Percentiles rank a stretch among this genome's conserved stretches.
Conservation (phyloP, 2,329 filamentous ascomycete genomes). For the Cryphonectria carpinicola region DNA sequence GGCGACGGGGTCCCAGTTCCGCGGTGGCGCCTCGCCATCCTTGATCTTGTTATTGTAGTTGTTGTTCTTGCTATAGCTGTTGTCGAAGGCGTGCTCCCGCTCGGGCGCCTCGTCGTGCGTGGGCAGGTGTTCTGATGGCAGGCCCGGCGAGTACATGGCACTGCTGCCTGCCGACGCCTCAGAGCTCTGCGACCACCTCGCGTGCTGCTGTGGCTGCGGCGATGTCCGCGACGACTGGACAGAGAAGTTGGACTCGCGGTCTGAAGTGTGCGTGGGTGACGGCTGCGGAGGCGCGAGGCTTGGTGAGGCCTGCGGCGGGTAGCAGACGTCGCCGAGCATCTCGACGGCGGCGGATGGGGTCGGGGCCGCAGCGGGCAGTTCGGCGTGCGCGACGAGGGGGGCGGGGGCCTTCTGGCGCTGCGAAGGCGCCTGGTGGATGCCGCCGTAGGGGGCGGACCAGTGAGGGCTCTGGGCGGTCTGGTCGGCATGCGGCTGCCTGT, state of each 20-base stretch:
- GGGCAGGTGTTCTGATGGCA: slow-evolving; percentile 47
- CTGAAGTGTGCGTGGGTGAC: slow-evolving; percentile 35
- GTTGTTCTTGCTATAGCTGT: slow-evolving; percentile 26
- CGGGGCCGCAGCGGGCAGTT: slow-evolving; percentile 42
- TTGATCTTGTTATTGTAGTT: not conserved
- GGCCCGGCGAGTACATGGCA: slow-evolving; percentile 43
- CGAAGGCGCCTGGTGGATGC: slow-evolving; percentile 31
- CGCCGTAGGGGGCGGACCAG: slow-evolving; percentile 34
- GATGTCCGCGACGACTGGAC: slow-evolving; percentile 31
- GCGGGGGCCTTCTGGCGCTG: slow-evolving; percentile 33
- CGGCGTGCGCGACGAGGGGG: slow-evolving; percentile 37
- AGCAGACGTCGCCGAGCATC: slow-evolving; percentile 54
- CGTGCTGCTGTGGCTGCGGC: slow-evolving; percentile 17
- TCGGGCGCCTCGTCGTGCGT: slow-evolving; percentile 53
- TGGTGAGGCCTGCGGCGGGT: slow-evolving; percentile 41
- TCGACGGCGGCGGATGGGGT: slow-evolving; percentile 38
- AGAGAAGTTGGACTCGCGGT: slow-evolving; percentile 36
- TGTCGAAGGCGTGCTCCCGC: slow-evolving; percentile 41
- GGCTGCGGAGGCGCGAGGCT: slow-evolving; percentile 36
- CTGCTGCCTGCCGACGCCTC: slow-evolving; percentile 33
- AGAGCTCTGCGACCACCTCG: slow-evolving; percentile 47
- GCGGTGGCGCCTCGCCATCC: slow-evolving; percentile 33
- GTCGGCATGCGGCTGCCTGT: slow-evolving; percentile 38
- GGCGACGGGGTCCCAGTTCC: slow-evolving; percentile 32
- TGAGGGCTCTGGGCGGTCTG: slow-evolving; percentile 28